phyloP scores from a whole-genome alignment of 2,329 filamentous ascomycete species.

The Curvularia sp. region DNA sequence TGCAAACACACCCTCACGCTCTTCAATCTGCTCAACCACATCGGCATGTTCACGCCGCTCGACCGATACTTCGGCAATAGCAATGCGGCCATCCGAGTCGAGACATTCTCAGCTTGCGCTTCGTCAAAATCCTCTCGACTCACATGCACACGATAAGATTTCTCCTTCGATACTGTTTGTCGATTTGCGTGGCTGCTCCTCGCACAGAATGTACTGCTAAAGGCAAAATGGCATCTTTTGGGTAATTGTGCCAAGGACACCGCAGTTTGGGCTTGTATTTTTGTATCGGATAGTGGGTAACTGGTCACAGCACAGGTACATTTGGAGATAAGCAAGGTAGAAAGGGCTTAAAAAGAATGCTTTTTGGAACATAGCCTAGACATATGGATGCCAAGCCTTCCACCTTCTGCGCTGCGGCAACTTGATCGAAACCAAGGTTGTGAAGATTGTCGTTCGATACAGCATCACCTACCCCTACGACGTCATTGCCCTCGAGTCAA shows the following conservation, averaged over 20 bases:
- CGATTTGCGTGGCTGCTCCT: slow-evolving; percentile 42
- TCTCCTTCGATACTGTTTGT: slow-evolving; percentile 42
- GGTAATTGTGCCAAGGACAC: neutral
- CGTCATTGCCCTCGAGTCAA: neutral
- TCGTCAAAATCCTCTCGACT: slow-evolving; percentile 45
- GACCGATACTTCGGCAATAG: too few relatives aligned
- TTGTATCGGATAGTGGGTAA: neutral
- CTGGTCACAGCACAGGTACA: neutral
- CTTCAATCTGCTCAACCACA: neutral
- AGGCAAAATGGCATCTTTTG: neutral
- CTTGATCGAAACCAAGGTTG: neutral
- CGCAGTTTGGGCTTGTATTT: neutral
- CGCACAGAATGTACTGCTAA: slow-evolving; percentile 36
- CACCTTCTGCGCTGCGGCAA: too few relatives aligned
- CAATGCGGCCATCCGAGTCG: neutral
- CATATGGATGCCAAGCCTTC: neutral
- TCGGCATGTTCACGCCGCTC: neutral
- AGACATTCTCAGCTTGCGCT: slow-evolving; percentile 38
- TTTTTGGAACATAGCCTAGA: neutral
- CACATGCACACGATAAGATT: slow-evolving; percentile 45
- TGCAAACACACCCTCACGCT: neutral
- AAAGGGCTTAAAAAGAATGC: too few relatives aligned
- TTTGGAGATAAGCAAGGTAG: neutral
- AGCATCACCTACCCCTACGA: too few relatives aligned
- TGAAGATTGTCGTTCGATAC: neutral